A percentile compares a stretch with the other conserved stretches of the same genome.
These are phyloP conservation scores for Phytopythium cucurbitacearum DNA, from an alignment of 352 stramenopile species.

Conservation along the genomic window DNA sequence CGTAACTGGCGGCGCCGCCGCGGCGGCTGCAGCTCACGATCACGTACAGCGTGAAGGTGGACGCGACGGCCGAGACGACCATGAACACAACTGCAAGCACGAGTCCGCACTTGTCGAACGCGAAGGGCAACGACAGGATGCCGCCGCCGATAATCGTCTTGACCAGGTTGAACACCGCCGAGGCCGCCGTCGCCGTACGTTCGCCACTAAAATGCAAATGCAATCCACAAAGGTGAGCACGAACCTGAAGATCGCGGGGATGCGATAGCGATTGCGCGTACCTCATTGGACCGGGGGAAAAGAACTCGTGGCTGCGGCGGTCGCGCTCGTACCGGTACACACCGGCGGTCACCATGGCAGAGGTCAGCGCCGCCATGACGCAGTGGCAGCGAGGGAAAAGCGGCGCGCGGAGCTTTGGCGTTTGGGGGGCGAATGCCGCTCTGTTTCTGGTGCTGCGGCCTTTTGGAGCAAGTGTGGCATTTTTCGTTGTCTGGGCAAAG, in stretches of 20 bases:
- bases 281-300: conserved; percentile 46
- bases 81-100: conserved; percentile 67
- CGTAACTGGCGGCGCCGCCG: conserved; percentile 62
- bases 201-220: conserved; percentile 13
- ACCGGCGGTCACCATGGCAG: conserved; percentile 16
- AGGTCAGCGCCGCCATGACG: conserved; percentile 3
- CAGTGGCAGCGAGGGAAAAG: background rate
- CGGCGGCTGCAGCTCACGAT: conserved; percentile 71
- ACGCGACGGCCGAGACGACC: conserved; percentile 44
- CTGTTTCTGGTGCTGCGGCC: too few relatives aligned
- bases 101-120: conserved; percentile 66
- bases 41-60: conserved; percentile 65
- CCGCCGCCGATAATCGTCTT: conserved; percentile 74
- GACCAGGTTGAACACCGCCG: conserved; percentile 70
- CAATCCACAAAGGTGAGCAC: too few relatives aligned
- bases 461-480: too few relatives aligned
- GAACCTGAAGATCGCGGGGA: background rate
- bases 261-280: conserved; percentile 5
- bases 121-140: conserved; percentile 66
- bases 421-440: background rate
- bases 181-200: conserved; percentile 42
- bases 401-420: background rate
- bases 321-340: conserved; percentile 51
- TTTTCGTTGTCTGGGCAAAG: too few relatives aligned
- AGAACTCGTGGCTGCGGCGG: conserved; percentile 46